Evolutionary conservation across 305 asterid genomes (phyloP), one percentile per base, ranked within the genome.

Genomic region (Fraxinus latifolia): DNA sequence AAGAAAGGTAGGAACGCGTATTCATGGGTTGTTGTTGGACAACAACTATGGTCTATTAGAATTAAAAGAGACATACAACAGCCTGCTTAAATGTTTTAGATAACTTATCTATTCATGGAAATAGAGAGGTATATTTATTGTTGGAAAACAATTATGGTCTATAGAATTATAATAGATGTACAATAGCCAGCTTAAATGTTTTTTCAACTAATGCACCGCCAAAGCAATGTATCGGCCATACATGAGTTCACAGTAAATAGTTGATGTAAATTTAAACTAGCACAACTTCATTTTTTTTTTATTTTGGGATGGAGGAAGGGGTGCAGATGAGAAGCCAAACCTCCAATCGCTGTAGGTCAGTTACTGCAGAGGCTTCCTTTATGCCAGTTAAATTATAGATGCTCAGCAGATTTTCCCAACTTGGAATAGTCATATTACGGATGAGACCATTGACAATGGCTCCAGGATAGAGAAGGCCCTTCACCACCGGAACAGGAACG

Each of bases 381-480:
- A 93, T 89, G 62, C 84, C 81, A 65, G 97, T 92, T 90, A 96
- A 88, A 93, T 96, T 94, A 80, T 94, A 94, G 50, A 90, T 79
- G 87, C 53, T 78, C 72, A 93, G 87, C 85, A 96, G 89, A 85
- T 90, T 84, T 76, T 85, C 84, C 97, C 97, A 96, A 44, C 91
- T 92, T 58, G 99, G 98, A 74, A 92, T 84, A 32, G 91, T 86
- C 88, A 80, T 80, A 83, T 86, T 77, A 62, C 32, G 90, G 79
- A 90, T 3, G 77, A 96, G 87, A 65, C 92, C 92, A 77, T 90
- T 88, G 74, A 85, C 87, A 39, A 92, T 5, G 65, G 99, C 98
- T 77, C 99, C 99, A 0, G 98, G 98, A 84, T 91, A 96, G 78
- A 96, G 98, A 67, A 94, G 93, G 82, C 88, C 91, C 89, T 96